A percentile compares a stretch with the other conserved stretches of the same genome.
Conservation (phyloP, 2,329 filamentous ascomycete species). For the Ophiocordyceps robertsii region DNA sequence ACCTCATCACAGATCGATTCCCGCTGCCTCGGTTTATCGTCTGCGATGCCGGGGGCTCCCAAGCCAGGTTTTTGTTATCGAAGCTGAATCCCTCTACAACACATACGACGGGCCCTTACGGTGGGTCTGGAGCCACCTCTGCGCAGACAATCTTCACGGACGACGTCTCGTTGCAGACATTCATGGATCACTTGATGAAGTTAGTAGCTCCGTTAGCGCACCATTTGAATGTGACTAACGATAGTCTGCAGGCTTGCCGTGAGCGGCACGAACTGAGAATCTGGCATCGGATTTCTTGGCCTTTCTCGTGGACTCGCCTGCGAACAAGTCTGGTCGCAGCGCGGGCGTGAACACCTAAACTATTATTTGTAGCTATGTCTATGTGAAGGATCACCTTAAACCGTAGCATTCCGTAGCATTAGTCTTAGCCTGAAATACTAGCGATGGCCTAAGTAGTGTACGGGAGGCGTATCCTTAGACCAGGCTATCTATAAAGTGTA, state of each 20-base stretch:
- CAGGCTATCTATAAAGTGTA: too few relatives aligned
- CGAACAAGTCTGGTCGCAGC: too few relatives aligned
- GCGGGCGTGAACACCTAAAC: too few relatives aligned
- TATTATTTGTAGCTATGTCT: too few relatives aligned
- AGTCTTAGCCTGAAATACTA: too few relatives aligned
- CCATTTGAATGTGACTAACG: conserved; percentile 4
- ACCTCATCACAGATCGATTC: conserved; percentile 94
- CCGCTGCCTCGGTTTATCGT: conserved; percentile 98
- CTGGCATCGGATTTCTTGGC: too few relatives aligned
- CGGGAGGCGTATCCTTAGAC: too few relatives aligned
- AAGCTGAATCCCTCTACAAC: conserved; percentile 98
- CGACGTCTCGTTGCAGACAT: conserved; percentile 93
- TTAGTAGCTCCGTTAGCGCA: conserved; percentile 26
- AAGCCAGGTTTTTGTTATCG: conserved; percentile 89
- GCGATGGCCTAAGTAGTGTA: too few relatives aligned
- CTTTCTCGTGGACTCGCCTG: too few relatives aligned
- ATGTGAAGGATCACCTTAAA: too few relatives aligned
- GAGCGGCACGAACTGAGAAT: conserved; percentile 43
- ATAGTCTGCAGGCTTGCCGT: conserved; percentile 37
- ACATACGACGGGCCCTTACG: conserved; percentile 85
- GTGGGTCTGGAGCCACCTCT: conserved; percentile 69
- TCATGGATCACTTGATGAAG: conserved; percentile 99
- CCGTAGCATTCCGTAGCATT: too few relatives aligned
- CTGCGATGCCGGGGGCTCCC: conserved; percentile 94
- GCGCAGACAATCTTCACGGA: conserved; percentile 99